Evolutionary conservation across 1,139 yeast species (phyloP).

Genomic region (Saccharomyces hybrid): DNA sequence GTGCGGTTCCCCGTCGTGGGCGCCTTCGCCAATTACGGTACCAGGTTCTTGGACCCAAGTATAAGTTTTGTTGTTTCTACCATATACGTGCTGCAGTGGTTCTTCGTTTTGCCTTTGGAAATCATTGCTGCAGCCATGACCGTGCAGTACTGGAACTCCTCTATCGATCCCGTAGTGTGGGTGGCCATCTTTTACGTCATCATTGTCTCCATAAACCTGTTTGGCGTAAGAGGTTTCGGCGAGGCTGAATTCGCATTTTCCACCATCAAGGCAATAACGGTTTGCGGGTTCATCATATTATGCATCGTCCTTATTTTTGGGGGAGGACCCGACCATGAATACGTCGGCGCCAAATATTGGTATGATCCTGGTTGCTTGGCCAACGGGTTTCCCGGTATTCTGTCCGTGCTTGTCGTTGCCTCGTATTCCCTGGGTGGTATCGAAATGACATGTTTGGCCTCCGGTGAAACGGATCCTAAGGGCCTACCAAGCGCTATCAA

Average conservation of each 20-base stretch:
- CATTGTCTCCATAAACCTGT: constrained; percentile 49
- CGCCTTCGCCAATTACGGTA: constrained; percentile 59
- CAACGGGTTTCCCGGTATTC: constrained; percentile 66
- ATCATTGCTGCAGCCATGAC: constrained; percentile 66
- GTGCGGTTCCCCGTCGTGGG: constrained; percentile 65
- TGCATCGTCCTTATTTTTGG: constrained; percentile 66
- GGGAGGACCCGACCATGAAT: constrained; percentile 53
- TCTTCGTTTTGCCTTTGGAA: constrained; percentile 60
- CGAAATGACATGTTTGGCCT: constrained; percentile 75
- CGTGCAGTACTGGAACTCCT: constrained; percentile 48
- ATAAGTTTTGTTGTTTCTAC: constrained; percentile 73
- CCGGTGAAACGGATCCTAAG: constrained; percentile 72
- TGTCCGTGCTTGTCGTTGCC: constrained; percentile 73
- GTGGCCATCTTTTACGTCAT: constrained; percentile 54
- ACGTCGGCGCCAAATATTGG: constrained; percentile 54
- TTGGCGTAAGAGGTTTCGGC: constrained; percentile 61
- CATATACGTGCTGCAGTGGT: constrained; percentile 67
- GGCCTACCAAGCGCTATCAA: constrained; percentile 62
- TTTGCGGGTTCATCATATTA: constrained; percentile 58
- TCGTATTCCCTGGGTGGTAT: constrained; percentile 81
- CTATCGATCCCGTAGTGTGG: constrained; percentile 26
- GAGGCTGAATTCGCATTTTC: constrained; percentile 61
- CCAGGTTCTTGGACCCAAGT: constrained; percentile 59
- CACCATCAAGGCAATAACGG: constrained; percentile 50
- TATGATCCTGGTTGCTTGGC: constrained; percentile 64